Conservation (phyloP, 129 eudicot genomes). For the Silybum marianum region DNA sequence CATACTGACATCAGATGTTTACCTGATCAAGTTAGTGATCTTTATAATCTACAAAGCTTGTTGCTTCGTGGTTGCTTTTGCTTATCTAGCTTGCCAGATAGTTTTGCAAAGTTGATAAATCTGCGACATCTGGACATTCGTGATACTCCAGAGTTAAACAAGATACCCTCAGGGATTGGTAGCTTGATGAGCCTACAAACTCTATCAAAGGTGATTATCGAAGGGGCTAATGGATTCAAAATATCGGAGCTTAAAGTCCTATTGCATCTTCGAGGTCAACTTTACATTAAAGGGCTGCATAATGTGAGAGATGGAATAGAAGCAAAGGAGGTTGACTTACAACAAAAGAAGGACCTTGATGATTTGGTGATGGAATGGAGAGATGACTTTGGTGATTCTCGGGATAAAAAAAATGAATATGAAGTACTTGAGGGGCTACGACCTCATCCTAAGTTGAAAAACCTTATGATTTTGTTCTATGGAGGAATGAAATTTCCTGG, state of each 20-base stretch:
- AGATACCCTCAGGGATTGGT: constrained; percentile 40
- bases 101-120: constrained; percentile 22
- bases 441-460: constrained; percentile 34
- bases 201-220: background rate
- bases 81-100: constrained; percentile 29
- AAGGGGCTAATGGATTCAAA: constrained; percentile 26
- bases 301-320: constrained; percentile 32
- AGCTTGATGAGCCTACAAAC: constrained; percentile 23
- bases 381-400: constrained; percentile 13
- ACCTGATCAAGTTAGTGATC: constrained; percentile 32
- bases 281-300: constrained; percentile 34
- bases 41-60: constrained; percentile 43
- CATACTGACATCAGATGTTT: constrained; percentile 14
- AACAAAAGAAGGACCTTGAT: constrained; percentile 27
- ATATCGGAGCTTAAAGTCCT: constrained; percentile 34
- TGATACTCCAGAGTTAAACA: constrained; percentile 32
- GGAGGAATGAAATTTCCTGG: constrained; percentile 36
- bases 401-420: constrained; percentile 13
- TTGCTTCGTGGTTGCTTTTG: constrained; percentile 20
- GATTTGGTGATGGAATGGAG: constrained; percentile 43
- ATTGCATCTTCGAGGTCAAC: constrained; percentile 27
- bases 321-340: constrained; percentile 40
- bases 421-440: constrained; percentile 35
- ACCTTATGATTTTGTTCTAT: constrained; percentile 28
- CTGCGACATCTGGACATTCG: constrained; percentile 41